Base-by-base conservation (phyloP, 2,329 filamentous ascomycete genomes). In the Laburnicola sp. region DNA sequence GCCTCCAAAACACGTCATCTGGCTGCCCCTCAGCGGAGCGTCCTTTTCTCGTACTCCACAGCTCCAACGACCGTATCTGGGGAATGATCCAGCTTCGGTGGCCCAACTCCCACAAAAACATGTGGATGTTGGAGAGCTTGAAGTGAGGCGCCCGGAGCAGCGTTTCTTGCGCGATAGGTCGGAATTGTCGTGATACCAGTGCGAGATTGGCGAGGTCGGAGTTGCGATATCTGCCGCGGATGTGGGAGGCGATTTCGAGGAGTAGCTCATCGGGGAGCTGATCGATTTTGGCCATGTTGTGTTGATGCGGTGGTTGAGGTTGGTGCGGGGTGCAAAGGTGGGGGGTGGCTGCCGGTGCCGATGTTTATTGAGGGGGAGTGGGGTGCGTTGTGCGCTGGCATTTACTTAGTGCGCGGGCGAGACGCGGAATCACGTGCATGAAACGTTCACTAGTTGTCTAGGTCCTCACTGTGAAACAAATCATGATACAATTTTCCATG, bases 241-340 rank as follows among this genome's bases (percentile, higher is more conserved):
- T 36, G 2, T 58, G 51, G 1, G 34, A 44, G 38, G 35, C 47
- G 27, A 63, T 56, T 10, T 50, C 16, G 35, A 63, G 49, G 3
- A 57, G 48, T 0, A 63, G 47, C 35, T 64, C 62, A 21, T 54
- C 28, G 3, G 62, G 59, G 6, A 64, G 51, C 31, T 39, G 26
- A 3, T 42, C 2, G 2, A 64, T 44, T 2, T 23, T 10, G 7
- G 39, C 26, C 39, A 45, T 45, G 21, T 22, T 16, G 16, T 16
- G 16, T 16, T 16, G 16, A 16, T 16, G 16, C 16, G 16, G 16
- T 16, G 16, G 16, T 16, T 16, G 16, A 16, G 16, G 16, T 16
- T 16, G 16, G 16, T 16, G 16, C 16, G 16, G 16, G 16, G 16
- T 16, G 16, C 16, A 16, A 16, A 16, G 16, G 16, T 16, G 16